phyloP scores from a whole-genome alignment of 2,329 filamentous ascomycete genomes.

The Penicillium thymicola region DNA sequence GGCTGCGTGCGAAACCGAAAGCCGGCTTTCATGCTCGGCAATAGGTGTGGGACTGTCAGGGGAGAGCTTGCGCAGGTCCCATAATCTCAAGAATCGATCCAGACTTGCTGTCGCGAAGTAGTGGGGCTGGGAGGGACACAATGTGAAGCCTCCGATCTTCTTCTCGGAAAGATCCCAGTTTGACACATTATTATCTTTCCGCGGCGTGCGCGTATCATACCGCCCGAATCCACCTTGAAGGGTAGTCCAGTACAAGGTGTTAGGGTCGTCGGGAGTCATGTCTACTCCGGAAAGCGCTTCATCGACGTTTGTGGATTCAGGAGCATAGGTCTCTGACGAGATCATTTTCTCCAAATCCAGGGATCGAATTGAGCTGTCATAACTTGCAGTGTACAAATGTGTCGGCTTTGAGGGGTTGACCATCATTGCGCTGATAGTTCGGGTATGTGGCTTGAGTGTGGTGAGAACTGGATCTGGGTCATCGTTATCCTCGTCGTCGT shows the following conservation, averaged over 20 bases:
- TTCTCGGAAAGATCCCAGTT: conserved; percentile 78
- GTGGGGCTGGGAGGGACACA: conserved; percentile 77
- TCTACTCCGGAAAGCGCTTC: conserved; percentile 81
- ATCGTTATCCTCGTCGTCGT: conserved; percentile 63
- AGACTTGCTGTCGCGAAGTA: conserved; percentile 85
- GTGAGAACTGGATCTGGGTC: conserved; percentile 73
- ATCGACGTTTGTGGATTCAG: conserved; percentile 65
- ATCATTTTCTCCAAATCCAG: conserved; percentile 78
- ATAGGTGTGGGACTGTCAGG: conserved; percentile 64
- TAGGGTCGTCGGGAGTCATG: conserved; percentile 66
- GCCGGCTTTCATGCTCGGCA: conserved; percentile 74
- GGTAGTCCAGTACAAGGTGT: conserved; percentile 82
- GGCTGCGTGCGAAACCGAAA: conserved; percentile 89
- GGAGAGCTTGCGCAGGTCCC: conserved; percentile 80
- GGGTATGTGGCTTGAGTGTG: conserved; percentile 82
- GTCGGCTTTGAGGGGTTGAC: conserved; percentile 72
- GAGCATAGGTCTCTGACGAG: conserved; percentile 78
- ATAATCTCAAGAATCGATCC: conserved; percentile 84
- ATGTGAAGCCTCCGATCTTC: conserved; percentile 90
- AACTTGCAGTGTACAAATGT: conserved; percentile 78
- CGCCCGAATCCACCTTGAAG: conserved; percentile 76
- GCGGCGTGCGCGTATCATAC: conserved; percentile 67
- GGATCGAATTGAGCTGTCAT: conserved; percentile 87
- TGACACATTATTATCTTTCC: conserved; percentile 53
- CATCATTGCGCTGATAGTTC: conserved; percentile 82